Conservation (phyloP, 2,329 filamentous ascomycete genomes). For the Trichoderma afroharzianum region DNA sequence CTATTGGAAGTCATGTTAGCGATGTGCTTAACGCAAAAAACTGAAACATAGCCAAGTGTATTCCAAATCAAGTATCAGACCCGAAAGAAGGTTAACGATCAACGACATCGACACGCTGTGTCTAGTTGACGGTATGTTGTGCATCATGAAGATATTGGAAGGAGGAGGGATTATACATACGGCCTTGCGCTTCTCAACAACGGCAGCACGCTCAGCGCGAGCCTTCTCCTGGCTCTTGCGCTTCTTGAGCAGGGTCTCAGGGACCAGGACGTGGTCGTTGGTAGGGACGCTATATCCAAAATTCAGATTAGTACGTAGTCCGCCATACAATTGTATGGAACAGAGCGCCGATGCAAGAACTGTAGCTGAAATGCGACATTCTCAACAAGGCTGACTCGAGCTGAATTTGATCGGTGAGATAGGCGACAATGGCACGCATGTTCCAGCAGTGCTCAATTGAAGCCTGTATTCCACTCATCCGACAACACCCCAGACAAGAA, state of each 20-base stretch:
- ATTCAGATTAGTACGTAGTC: slow-evolving; percentile 76
- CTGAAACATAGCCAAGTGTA: slow-evolving; percentile 22
- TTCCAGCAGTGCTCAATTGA: slow-evolving; percentile 13
- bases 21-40: slow-evolving; percentile 27
- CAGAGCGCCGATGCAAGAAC: slow-evolving; percentile 83
- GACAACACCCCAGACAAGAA: slow-evolving; percentile 65
- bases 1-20: slow-evolving; percentile 48
- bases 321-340: slow-evolving; percentile 60
- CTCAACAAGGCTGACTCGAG: slow-evolving; percentile 84
- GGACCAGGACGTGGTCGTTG: slow-evolving; percentile 92
- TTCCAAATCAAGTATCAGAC: slow-evolving; percentile 64
- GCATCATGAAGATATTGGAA: slow-evolving; percentile 67
- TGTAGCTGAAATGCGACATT: slow-evolving; percentile 91
- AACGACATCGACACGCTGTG: slow-evolving; percentile 87
- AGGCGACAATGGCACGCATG: slow-evolving; percentile 8
- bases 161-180: slow-evolving; percentile 58
- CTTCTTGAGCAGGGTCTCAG: slow-evolving; percentile 99
- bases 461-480: slow-evolving; percentile 54
- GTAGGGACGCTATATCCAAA: slow-evolving; percentile 72
- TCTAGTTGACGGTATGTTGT: slow-evolving; percentile 92
- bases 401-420: slow-evolving; percentile 78
- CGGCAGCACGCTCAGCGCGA: slow-evolving; percentile 79
- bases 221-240: slow-evolving; percentile 99
- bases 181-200: slow-evolving; percentile 83
- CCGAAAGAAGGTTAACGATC: slow-evolving; percentile 99